Conservation (phyloP, 2,329 filamentous ascomycete genomes). For the Alternaria dauci region DNA sequence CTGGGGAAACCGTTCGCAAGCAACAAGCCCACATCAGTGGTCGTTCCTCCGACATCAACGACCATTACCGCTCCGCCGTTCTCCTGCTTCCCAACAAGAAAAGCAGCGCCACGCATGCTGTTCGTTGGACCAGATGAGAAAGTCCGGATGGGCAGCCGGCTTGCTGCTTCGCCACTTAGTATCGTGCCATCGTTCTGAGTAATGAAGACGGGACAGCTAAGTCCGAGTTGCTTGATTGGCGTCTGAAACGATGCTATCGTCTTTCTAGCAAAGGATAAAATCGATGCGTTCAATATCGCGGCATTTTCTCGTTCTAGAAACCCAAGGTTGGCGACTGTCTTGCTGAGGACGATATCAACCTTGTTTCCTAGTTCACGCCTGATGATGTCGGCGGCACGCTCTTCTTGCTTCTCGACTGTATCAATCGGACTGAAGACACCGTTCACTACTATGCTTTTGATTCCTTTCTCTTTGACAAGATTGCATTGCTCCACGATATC, state of each 20-base stretch:
- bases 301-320: constrained; percentile 63
- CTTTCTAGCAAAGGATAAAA: constrained; percentile 56
- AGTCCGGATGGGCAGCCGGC: constrained; percentile 59
- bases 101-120: constrained; percentile 61
- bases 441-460: constrained; percentile 62
- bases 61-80: constrained; percentile 64
- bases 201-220: constrained; percentile 60
- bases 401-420: constrained; percentile 61
- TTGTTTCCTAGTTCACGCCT: constrained; percentile 55
- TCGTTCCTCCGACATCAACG: constrained; percentile 73
- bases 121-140: constrained; percentile 63
- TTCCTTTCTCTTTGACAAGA: constrained; percentile 55
- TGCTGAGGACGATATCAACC: constrained; percentile 61
- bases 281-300: constrained; percentile 60
- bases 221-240: constrained; percentile 56
- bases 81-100: constrained; percentile 43
- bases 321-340: constrained; percentile 61
- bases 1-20: constrained; percentile 69
- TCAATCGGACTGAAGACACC: constrained; percentile 69
- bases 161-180: constrained; percentile 57
- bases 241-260: constrained; percentile 57
- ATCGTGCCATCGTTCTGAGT: constrained; percentile 64
- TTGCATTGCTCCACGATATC: constrained; percentile 57
- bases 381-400: constrained; percentile 59
- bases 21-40: constrained; percentile 69